Conservation (phyloP, 768 basidiomycete species). For the Kwoniella shandongensis region DNA sequence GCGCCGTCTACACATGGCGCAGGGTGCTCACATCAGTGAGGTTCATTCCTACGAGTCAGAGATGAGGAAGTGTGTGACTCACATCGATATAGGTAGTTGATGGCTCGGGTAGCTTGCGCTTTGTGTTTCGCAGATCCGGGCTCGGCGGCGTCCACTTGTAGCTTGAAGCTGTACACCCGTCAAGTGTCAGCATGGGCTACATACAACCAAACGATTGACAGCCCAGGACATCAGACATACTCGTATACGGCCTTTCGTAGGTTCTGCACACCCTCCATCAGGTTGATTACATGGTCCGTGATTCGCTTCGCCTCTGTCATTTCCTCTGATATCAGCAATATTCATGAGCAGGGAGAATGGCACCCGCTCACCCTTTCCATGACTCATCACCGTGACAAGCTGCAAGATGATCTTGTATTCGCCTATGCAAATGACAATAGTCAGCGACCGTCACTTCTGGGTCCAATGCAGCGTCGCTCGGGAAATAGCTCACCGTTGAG, state of each 20-base stretch:
- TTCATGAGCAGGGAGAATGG: background rate
- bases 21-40: too few relatives aligned
- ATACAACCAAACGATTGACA: background rate
- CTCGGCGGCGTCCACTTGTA: slow-evolving; percentile 80
- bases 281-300: slow-evolving; percentile 82
- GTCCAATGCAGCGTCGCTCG: background rate
- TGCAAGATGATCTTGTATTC: slow-evolving; percentile 97
- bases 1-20: slow-evolving; percentile 65
- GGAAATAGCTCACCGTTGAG: slow-evolving; percentile 65
- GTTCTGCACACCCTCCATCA: slow-evolving; percentile 93
- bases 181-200: background rate
- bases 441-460: slow-evolving; percentile 7
- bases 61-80: slow-evolving; percentile 27
- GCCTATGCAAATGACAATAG: slow-evolving; percentile 58
- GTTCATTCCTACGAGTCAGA: too few relatives aligned
- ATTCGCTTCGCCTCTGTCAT: slow-evolving; percentile 69
- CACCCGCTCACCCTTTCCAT: slow-evolving; percentile 78
- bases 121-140: slow-evolving; percentile 74
- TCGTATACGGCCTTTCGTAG: slow-evolving; percentile 92
- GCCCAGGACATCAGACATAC: slow-evolving; percentile 57
- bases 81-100: slow-evolving; percentile 76
- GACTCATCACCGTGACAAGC: slow-evolving; percentile 83
- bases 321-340: background rate
- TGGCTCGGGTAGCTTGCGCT: slow-evolving; percentile 70
- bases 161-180: slow-evolving; percentile 67